A percentile compares a stretch with the other conserved stretches of the same genome.
These are phyloP conservation scores for Sclerotinia minor DNA, from an alignment of 2,329 filamentous ascomycete genomes.

Conservation along the genomic window DNA sequence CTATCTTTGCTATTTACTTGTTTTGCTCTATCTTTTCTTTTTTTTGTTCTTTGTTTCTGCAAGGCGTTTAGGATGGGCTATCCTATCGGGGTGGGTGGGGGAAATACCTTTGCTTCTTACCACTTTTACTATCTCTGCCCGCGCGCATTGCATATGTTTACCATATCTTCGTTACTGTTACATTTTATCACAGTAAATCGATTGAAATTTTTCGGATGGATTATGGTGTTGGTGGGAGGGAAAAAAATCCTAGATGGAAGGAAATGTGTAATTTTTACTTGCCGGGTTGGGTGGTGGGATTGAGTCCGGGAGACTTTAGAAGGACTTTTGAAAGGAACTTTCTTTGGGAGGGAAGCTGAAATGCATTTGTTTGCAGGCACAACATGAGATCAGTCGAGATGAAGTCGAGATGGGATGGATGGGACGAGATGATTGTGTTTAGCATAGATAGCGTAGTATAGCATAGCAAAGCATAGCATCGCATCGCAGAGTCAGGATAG, in stretches of 20 bases:
- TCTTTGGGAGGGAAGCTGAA: not conserved
- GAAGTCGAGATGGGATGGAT: conserved; percentile 1
- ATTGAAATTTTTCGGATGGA: conserved; percentile 22
- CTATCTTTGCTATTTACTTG: conserved; percentile 8
- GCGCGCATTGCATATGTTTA: conserved; percentile 20
- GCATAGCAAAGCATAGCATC: not conserved
- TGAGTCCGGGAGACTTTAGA: conserved; percentile 4
- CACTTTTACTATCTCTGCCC: conserved; percentile 15
- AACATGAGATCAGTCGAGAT: conserved; percentile 3
- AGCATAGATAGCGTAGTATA: not conserved
- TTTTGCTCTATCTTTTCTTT: not conserved
- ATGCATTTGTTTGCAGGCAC: not conserved
- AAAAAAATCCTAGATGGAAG: conserved; percentile 20
- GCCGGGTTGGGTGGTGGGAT: no score
- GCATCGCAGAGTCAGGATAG: not conserved
- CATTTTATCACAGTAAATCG: conserved; percentile 2
- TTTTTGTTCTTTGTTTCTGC: conserved; percentile 4
- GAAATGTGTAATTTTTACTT: conserved; percentile 24
- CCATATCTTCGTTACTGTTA: conserved; percentile 8
- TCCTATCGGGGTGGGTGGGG: not conserved
- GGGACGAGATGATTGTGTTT: conserved; percentile 1
- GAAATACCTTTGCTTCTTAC: conserved; percentile 20
- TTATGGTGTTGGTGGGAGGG: conserved; percentile 15
- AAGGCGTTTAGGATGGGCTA: not conserved
- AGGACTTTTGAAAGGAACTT: not conserved